A percentile compares a stretch with the other conserved stretches of the same genome.
Evolutionary conservation across 2,329 filamentous ascomycete genomes (phyloP).

Genomic region (Aspergillus brunneoviolaceus): DNA sequence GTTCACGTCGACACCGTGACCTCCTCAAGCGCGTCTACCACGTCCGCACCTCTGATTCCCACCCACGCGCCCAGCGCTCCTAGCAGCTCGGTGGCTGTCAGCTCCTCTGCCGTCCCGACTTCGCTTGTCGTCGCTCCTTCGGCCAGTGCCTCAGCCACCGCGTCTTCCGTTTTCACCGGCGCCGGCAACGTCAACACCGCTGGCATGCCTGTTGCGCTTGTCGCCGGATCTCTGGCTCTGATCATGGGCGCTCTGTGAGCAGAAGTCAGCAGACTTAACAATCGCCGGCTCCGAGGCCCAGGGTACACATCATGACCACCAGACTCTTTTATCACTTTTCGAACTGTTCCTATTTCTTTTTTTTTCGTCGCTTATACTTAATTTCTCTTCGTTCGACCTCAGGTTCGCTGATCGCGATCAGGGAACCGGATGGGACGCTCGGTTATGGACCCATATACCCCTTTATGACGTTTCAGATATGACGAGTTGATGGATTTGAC

Average conservation of each 20-base stretch:
- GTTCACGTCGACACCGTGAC: slow-evolving; percentile 45
- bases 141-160: slow-evolving; percentile 24
- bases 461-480: slow-evolving; percentile 23
- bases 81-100: slow-evolving; percentile 15
- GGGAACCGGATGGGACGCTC: slow-evolving; percentile 13
- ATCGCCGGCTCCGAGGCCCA: not conserved
- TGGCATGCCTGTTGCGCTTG: slow-evolving; percentile 32
- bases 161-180: slow-evolving; percentile 16
- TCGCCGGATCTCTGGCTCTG: slow-evolving; percentile 40
- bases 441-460: slow-evolving; percentile 34
- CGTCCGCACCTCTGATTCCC: slow-evolving; percentile 30
- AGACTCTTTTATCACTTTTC: slow-evolving; percentile 3
- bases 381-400: slow-evolving; percentile 1
- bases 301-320: not conserved
- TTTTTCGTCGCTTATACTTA: slow-evolving; percentile 15
- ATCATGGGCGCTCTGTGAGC: slow-evolving; percentile 39
- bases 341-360: slow-evolving; percentile 24
- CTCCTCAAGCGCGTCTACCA: slow-evolving; percentile 22
- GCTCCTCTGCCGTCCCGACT: slow-evolving; percentile 31
- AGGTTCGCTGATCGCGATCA: slow-evolving; percentile 3
- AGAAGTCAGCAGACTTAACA: not conserved
- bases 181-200: slow-evolving; percentile 22
- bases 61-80: slow-evolving; percentile 19
- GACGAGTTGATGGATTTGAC: slow-evolving; percentile 33
- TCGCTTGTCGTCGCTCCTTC: slow-evolving; percentile 18